Percentiles rank a stretch among this genome's conserved stretches.
Conservation (phyloP, 345 rosid genomes). For the Leavenworthia alabamica region DNA sequence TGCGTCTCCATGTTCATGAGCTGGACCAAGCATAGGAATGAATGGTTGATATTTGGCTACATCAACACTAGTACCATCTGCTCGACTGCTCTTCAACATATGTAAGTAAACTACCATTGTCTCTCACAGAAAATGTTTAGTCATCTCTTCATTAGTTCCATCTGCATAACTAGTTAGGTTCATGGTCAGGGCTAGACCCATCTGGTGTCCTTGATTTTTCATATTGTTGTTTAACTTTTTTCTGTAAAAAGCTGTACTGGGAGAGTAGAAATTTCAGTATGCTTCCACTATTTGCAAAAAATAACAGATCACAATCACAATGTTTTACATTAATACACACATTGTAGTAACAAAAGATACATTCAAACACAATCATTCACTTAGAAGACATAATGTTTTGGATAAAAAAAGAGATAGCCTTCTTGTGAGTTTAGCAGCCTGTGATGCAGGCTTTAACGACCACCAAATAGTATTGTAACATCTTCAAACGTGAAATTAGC, state of each 20-base stretch:
- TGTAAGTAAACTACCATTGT: background rate
- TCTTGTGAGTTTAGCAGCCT: background rate
- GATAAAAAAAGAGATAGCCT: background rate
- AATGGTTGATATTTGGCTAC: background rate
- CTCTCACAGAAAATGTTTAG: background rate
- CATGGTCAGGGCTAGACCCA: background rate
- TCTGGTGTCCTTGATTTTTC: background rate
- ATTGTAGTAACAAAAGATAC: background rate
- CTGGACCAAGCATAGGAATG: background rate
- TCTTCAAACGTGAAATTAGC: conserved; percentile 22
- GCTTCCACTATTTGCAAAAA: background rate
- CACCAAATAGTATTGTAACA: conserved; percentile 14
- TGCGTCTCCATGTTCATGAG: background rate
- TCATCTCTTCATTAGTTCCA: background rate
- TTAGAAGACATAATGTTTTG: background rate
- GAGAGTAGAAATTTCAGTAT: too few species aligned
- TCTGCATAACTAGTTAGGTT: background rate
- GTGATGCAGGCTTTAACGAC: conserved; percentile 14
- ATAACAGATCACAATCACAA: background rate
- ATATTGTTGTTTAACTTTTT: too few species aligned
- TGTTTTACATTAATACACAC: background rate
- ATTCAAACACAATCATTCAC: background rate
- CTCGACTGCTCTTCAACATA: background rate
- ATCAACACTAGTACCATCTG: background rate
- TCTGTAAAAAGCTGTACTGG: too few species aligned